phyloP scores from a whole-genome alignment of 1,139 yeast genomes.

The Kodamaea sp. region DNA sequence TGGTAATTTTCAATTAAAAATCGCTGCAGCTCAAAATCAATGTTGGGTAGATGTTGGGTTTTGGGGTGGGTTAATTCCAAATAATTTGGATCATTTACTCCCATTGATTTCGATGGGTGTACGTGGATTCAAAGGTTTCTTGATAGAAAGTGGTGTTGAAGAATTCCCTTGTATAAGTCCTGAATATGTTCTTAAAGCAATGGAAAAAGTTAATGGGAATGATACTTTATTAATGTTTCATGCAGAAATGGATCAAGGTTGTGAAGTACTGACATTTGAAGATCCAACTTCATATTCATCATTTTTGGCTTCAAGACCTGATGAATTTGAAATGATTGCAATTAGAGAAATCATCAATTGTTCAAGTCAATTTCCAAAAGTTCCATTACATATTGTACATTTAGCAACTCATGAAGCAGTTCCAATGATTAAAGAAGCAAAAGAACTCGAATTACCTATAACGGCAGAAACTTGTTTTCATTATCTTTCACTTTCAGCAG shows the following conservation, averaged over 20 bases:
- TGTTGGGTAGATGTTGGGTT: constrained; percentile 93
- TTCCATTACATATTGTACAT: constrained; percentile 84
- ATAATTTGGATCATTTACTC: constrained; percentile 60
- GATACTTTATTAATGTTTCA: constrained; percentile 85
- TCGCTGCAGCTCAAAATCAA: constrained; percentile 73
- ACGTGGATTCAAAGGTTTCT: constrained; percentile 86
- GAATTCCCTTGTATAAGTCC: constrained; percentile 83
- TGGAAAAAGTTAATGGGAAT: constrained; percentile 55
- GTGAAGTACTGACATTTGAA: constrained; percentile 3
- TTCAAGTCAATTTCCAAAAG: constrained; percentile 55
- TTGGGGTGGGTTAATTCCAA: constrained; percentile 94
- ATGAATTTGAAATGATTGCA: constrained; percentile 80
- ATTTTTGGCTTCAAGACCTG: constrained; percentile 84
- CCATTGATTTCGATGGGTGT: constrained; percentile 84
- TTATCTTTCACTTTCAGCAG: constrained; percentile 74
- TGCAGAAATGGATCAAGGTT: constrained; percentile 69
- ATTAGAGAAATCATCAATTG: constrained; percentile 66
- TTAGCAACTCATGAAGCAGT: constrained; percentile 80
- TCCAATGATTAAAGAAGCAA: constrained; percentile 67
- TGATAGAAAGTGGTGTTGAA: constrained; percentile 89
- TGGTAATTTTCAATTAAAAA: constrained; percentile 66
- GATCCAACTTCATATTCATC: constrained; percentile 71
- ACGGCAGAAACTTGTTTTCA: constrained; percentile 95
- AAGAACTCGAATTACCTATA: constrained; percentile 51
- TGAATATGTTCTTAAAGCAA: constrained; percentile 59